phyloP scores from a whole-genome alignment of 2,329 filamentous ascomycete genomes.

The Stylonectria norvegica region DNA sequence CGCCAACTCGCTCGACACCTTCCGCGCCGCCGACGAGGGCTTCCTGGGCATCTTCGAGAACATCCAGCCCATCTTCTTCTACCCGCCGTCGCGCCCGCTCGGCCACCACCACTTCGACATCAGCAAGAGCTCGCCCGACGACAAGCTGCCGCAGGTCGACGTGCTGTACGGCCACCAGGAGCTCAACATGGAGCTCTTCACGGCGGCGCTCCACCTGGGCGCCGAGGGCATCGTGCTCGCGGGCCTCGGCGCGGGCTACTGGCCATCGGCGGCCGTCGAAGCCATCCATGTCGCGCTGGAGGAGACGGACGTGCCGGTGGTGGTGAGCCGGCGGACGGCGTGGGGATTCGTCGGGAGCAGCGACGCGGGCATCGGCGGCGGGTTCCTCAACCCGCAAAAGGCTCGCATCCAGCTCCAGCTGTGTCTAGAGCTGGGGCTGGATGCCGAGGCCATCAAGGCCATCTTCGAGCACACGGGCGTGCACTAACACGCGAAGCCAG shows the following conservation, averaged over 20 bases:
- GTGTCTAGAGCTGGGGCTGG: slow-evolving; percentile 30
- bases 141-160: slow-evolving; percentile 51
- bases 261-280: slow-evolving; percentile 37
- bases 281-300: slow-evolving; percentile 44
- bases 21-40: slow-evolving; percentile 55
- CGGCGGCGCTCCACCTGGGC: slow-evolving; percentile 46
- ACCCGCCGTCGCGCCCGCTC: slow-evolving; percentile 46
- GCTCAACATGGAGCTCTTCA: slow-evolving; percentile 45
- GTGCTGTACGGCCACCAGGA: slow-evolving; percentile 55
- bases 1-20: slow-evolving; percentile 61
- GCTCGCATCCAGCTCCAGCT: slow-evolving; percentile 50
- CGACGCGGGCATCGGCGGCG: slow-evolving; percentile 37
- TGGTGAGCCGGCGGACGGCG: slow-evolving; percentile 49
- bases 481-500: slow-evolving; percentile 12
- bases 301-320: slow-evolving; percentile 45
- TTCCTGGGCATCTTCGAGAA: slow-evolving; percentile 57
- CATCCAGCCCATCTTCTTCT: slow-evolving; percentile 59
- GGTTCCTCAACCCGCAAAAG: slow-evolving; percentile 55
- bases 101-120: slow-evolving; percentile 45
- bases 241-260: slow-evolving; percentile 52
- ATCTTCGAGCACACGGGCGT: slow-evolving; percentile 30
- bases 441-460: slow-evolving; percentile 24
- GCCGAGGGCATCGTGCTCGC: slow-evolving; percentile 55
- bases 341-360: slow-evolving; percentile 49
- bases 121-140: slow-evolving; percentile 13